phyloP scores from a whole-genome alignment of 768 basidiomycete species.

The Leucogyrophana mollusca region DNA sequence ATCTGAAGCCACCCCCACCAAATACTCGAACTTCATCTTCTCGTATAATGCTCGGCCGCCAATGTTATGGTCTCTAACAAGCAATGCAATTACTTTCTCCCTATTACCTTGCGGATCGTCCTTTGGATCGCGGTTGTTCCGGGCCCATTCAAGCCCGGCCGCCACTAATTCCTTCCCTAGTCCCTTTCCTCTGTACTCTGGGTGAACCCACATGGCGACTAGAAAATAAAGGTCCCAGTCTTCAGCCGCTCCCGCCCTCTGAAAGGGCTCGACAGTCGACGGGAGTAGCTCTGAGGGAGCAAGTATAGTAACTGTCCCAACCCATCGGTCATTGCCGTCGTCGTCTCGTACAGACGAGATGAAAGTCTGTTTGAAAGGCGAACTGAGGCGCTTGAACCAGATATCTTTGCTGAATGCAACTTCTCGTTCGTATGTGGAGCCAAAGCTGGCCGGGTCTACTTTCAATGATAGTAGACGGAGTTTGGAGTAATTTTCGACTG shows the following conservation, averaged over 20 bases:
- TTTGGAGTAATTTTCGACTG: constrained; percentile 21
- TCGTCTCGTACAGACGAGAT: constrained; percentile 10
- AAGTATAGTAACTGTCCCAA: constrained; percentile 14
- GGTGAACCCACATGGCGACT: constrained; percentile 27
- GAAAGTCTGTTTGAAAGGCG: constrained; percentile 10
- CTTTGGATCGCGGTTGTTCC: constrained; percentile 13
- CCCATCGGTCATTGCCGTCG: constrained; percentile 10
- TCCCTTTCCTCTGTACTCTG: constrained; percentile 23
- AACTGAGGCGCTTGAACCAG: constrained; percentile 21
- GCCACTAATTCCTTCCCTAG: constrained; percentile 14
- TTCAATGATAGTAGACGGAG: constrained; percentile 22
- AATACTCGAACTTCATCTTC: constrained; percentile 17
- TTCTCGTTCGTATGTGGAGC: constrained; percentile 22
- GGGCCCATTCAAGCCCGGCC: constrained; percentile 23
- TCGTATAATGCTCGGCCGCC: constrained; percentile 17
- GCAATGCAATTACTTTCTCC: constrained; percentile 18
- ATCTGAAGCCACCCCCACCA: constrained; percentile 5
- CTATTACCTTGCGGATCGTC: constrained; percentile 1
- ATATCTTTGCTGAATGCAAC: constrained; percentile 15
- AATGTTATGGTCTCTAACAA: constrained; percentile 13
- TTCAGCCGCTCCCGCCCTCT: constrained; percentile 9
- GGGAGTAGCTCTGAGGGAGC: constrained; percentile 13
- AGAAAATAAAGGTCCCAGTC: constrained; percentile 20
- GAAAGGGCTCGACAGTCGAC: constrained; percentile 8
- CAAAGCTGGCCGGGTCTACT: constrained; percentile 18